Conservation (phyloP, 2,329 filamentous ascomycete genomes). For the Ophioceras dolichostomum region DNA sequence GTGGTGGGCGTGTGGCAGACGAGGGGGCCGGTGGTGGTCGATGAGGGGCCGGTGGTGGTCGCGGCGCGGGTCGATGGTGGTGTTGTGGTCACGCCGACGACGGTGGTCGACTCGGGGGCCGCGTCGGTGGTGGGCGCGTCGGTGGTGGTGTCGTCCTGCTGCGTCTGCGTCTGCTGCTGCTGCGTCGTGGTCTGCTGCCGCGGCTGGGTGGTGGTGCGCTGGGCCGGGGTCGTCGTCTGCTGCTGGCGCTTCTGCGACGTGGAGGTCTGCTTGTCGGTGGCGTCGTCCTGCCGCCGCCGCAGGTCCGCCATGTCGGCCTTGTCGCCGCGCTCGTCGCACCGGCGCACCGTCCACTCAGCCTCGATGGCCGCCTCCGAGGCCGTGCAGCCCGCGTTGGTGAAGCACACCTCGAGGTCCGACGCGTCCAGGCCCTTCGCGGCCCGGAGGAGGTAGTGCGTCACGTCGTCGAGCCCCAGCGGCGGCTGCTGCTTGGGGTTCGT, state of each 20-base stretch:
- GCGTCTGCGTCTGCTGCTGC: not conserved
- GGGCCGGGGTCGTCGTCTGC: not conserved
- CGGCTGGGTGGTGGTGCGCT: slow-evolving; percentile 3
- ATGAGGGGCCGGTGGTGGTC: not conserved
- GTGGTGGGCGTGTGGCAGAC: slow-evolving; percentile 20
- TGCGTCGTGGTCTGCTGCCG: slow-evolving; percentile 1
- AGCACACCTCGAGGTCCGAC: slow-evolving; percentile 24
- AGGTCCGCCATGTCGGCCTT: slow-evolving; percentile 7
- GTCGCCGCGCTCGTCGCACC: slow-evolving; percentile 13
- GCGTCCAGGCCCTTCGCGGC: slow-evolving; percentile 20
- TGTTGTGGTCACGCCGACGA: slow-evolving; percentile 5
- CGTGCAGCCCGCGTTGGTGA: slow-evolving; percentile 22
- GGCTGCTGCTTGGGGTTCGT: slow-evolving; percentile 5
- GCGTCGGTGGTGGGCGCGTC: slow-evolving; percentile 6
- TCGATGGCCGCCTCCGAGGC: slow-evolving; percentile 20
- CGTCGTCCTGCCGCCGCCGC: slow-evolving; percentile 8
- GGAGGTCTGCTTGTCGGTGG: not conserved
- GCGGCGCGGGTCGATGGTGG: not conserved
- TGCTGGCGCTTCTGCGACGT: slow-evolving; percentile 1
- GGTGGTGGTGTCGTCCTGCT: not conserved
- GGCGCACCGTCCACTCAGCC: slow-evolving; percentile 17
- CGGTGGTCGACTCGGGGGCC: slow-evolving; percentile 3
- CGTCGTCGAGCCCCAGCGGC: slow-evolving; percentile 13
- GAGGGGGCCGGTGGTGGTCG: slow-evolving; percentile 7
- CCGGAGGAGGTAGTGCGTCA: slow-evolving; percentile 18